Evolutionary conservation across 345 rosid species (phyloP).

Genomic region (Salix dunnii): DNA sequence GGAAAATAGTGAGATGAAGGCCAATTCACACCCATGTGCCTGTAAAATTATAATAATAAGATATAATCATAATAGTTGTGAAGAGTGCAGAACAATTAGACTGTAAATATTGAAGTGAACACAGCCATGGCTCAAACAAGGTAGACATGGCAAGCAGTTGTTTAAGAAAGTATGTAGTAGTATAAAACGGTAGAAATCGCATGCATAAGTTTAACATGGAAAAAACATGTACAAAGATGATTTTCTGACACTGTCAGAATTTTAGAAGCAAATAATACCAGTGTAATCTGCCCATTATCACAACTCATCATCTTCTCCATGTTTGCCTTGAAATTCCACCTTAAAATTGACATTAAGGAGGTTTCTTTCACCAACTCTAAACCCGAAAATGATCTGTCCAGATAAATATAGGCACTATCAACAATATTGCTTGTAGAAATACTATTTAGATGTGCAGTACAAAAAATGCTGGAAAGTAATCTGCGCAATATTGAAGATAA

Average conservation of each 20-base stretch:
- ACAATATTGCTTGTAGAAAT: background rate
- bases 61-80: background rate
- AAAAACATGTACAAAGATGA: background rate
- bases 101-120: background rate
- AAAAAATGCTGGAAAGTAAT: background rate
- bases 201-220: background rate
- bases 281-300: slow-evolving; percentile 48
- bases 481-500: background rate
- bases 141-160: too few species aligned
- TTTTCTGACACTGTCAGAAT: background rate
- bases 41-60: slow-evolving; percentile 23
- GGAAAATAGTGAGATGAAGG: slow-evolving; percentile 55
- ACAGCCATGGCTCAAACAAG: background rate
- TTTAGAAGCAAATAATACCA: slow-evolving; percentile 47
- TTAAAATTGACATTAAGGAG: slow-evolving; percentile 61
- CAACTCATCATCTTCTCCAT: slow-evolving; percentile 64
- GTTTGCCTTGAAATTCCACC: slow-evolving; percentile 75
- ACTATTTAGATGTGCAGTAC: background rate
- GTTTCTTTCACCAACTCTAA: slow-evolving; percentile 63
- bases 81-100: background rate
- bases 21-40: slow-evolving; percentile 76
- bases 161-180: too few species aligned
- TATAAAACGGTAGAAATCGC: too few species aligned
- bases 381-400: slow-evolving; percentile 71
- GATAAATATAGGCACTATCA: background rate